Conservation (phyloP, 768 basidiomycete species). For the Panaeolus cyanescens region DNA sequence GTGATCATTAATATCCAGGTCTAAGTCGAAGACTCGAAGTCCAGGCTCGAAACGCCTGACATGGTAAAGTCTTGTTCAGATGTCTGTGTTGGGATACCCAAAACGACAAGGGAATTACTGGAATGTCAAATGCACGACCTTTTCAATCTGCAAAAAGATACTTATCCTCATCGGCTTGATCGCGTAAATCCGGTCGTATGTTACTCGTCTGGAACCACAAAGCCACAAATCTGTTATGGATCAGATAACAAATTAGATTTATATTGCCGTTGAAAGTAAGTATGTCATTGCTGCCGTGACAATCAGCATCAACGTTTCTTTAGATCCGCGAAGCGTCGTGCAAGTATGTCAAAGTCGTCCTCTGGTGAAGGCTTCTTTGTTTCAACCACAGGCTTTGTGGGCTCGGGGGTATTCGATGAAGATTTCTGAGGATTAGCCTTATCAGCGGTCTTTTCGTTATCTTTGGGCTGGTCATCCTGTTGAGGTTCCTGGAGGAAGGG, state of each 20-base stretch:
- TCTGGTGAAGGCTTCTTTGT: conserved; percentile 34
- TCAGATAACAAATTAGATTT: background rate
- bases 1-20: background rate
- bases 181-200: background rate
- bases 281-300: background rate
- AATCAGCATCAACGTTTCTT: conserved; percentile 65
- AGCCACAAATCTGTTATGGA: background rate
- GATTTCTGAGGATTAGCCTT: conserved; percentile 10
- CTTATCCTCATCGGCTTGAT: background rate
- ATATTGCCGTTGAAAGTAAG: background rate
- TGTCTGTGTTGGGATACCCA: background rate
- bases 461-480: background rate
- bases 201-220: background rate
- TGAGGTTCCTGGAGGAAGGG: background rate
- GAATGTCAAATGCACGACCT: background rate
- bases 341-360: conserved; percentile 76
- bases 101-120: background rate
- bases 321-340: conserved; percentile 81
- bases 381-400: conserved; percentile 8
- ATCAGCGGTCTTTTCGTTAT: background rate
- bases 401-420: background rate
- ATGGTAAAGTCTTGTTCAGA: background rate
- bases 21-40: too few species aligned
- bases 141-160: background rate
- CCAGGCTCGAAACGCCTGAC: background rate